Percentiles rank a stretch among this genome's conserved stretches.
Conservation (phyloP, 441 rosid genomes). For the Theobroma grandiflorum region DNA sequence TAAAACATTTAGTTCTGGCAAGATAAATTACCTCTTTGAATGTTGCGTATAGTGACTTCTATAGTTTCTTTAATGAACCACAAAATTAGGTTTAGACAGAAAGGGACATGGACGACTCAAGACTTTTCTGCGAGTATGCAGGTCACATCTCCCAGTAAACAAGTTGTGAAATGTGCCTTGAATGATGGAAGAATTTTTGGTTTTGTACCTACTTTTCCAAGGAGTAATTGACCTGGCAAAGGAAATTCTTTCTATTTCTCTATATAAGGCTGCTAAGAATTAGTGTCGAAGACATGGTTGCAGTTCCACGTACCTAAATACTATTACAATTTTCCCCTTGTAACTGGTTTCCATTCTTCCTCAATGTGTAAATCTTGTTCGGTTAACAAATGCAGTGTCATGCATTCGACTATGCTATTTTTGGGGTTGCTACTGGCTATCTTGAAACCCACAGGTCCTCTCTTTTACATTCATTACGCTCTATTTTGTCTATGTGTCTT, state of each 20-base stretch:
- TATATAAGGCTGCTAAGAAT: background rate
- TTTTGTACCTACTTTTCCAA: background rate
- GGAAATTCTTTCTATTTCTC: background rate
- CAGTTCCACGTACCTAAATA: background rate
- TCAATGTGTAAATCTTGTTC: slow-evolving; percentile 12
- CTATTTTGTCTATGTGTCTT: too few species aligned
- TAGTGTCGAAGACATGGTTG: background rate
- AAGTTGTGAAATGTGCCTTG: background rate
- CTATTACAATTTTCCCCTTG: background rate
- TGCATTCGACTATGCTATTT: background rate
- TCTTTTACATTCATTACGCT: too few species aligned
- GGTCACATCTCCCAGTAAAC: background rate
- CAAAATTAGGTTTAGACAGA: too few species aligned
- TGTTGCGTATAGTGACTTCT: too few species aligned
- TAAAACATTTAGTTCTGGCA: too few species aligned
- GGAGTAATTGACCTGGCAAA: background rate
- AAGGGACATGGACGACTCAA: background rate
- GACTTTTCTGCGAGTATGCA: background rate
- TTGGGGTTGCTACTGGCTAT: background rate
- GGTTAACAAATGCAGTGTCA: background rate
- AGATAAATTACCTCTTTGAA: too few species aligned
- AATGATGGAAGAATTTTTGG: background rate
- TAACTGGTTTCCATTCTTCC: background rate
- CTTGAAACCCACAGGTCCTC: background rate
- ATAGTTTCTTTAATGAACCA: too few species aligned